These are phyloP conservation scores for Bryoerythrophyllum caledonicum DNA, from an alignment of 225 moss, liverwort and hornwort genomes.

Conservation along the genomic window DNA sequence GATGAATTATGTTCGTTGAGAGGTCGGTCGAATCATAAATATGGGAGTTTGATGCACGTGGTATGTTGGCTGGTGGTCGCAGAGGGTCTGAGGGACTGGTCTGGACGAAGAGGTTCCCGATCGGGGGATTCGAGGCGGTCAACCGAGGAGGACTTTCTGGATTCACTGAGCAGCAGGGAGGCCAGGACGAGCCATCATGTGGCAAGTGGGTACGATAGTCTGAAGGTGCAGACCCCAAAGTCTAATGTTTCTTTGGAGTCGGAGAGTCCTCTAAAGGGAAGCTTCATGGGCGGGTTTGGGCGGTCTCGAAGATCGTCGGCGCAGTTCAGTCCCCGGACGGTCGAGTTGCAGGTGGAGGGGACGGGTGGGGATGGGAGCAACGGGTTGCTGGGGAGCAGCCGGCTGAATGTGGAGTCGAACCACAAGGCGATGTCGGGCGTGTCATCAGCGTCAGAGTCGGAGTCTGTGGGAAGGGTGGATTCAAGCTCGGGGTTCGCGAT, in stretches of 20 bases:
- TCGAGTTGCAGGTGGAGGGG: slow-evolving; percentile 34
- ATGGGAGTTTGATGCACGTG: neutral
- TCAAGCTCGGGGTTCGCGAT: slow-evolving; percentile 34
- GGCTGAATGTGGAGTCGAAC: slow-evolving; percentile 34
- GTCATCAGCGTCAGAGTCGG: slow-evolving; percentile 44
- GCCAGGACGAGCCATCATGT: slow-evolving; percentile 14
- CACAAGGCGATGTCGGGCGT: slow-evolving; percentile 28
- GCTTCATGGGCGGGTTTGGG: slow-evolving; percentile 56
- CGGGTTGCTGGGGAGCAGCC: slow-evolving; percentile 24
- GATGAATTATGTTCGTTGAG: neutral
- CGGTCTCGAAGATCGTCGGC: slow-evolving; percentile 18
- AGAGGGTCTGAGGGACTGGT: slow-evolving; percentile 30
- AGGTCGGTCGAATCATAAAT: neutral
- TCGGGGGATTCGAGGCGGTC: slow-evolving; percentile 38
- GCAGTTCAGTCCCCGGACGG: slow-evolving; percentile 28
- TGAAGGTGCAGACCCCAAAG: slow-evolving; percentile 14
- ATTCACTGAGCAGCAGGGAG: slow-evolving; percentile 27
- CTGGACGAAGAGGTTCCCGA: slow-evolving; percentile 25
- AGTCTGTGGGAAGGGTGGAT: slow-evolving; percentile 31
- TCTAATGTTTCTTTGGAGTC: slow-evolving; percentile 8
- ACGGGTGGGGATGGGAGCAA: slow-evolving; percentile 32
- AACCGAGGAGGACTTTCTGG: slow-evolving; percentile 39
- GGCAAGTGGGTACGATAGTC: slow-evolving; percentile 43
- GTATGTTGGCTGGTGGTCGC: slow-evolving; percentile 14
- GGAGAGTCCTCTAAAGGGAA: slow-evolving; percentile 41